phyloP scores from a whole-genome alignment of 768 basidiomycete genomes.

The Tylopilus vinaceipallidus region DNA sequence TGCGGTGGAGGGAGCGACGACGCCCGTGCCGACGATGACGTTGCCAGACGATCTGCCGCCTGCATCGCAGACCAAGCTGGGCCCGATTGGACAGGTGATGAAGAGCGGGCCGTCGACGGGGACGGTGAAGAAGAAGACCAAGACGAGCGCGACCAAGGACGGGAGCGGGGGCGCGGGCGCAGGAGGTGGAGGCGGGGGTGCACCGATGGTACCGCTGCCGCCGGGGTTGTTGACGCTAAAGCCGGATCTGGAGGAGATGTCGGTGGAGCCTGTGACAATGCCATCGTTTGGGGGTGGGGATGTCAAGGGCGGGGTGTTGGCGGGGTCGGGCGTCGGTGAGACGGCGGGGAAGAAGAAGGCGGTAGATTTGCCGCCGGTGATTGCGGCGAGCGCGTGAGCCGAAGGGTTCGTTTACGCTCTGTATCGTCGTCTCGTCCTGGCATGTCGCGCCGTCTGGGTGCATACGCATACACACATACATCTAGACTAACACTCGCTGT shows the following conservation, averaged over 20 bases:
- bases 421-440: too few relatives aligned
- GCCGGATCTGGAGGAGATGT: too few relatives aligned
- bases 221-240: too few relatives aligned
- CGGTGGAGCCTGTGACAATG: too few relatives aligned
- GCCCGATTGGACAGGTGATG: constrained; percentile 74
- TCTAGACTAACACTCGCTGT: constrained; percentile 14
- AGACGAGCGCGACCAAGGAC: constrained; percentile 26
- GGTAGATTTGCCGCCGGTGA: constrained; percentile 34
- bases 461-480: constrained; percentile 2
- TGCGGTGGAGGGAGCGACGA: background rate
- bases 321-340: too few relatives aligned
- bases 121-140: constrained; percentile 61
- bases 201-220: background rate
- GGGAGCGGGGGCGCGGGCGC: constrained; percentile 15
- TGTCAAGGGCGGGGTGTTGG: too few relatives aligned
- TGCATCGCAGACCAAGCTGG: constrained; percentile 64
- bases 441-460: too few relatives aligned
- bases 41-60: constrained; percentile 57
- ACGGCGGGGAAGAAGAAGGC: constrained; percentile 24
- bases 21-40: too few relatives aligned
- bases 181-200: constrained; percentile 4
- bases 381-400: constrained; percentile 31
- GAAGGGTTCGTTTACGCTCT: background rate
- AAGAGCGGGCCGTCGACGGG: constrained; percentile 45
- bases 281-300: too few relatives aligned